A percentile compares a stretch with the other conserved stretches of the same genome.
These are phyloP conservation scores for Exophiala sp. DNA, from an alignment of 2,329 filamentous ascomycete species.

Conservation along the genomic window DNA sequence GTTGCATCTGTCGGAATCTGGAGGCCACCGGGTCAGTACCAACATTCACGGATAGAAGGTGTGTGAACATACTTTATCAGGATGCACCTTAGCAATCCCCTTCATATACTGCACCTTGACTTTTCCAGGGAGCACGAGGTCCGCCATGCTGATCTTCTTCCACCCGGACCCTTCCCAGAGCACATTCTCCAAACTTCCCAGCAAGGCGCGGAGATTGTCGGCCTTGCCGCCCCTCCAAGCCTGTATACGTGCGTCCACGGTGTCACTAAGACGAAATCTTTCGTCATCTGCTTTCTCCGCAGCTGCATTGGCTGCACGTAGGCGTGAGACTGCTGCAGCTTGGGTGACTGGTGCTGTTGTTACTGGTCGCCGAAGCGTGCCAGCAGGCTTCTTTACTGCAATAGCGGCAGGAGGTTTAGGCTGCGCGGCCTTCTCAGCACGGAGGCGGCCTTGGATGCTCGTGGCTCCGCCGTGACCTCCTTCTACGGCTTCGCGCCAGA, in stretches of 20 bases:
- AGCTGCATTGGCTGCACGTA: slow-evolving; percentile 79
- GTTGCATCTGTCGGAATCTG: slow-evolving; percentile 62
- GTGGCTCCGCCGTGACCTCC: slow-evolving; percentile 79
- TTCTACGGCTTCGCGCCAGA: slow-evolving; percentile 82
- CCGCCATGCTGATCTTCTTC: slow-evolving; percentile 95
- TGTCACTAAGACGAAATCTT: slow-evolving; percentile 82
- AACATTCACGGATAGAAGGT: not conserved
- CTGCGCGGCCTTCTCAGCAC: slow-evolving; percentile 78
- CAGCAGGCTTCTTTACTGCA: slow-evolving; percentile 31
- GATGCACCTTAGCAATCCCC: slow-evolving; percentile 96
- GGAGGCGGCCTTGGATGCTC: slow-evolving; percentile 78
- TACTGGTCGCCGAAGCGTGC: slow-evolving; percentile 43
- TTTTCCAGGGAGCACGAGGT: slow-evolving; percentile 86
- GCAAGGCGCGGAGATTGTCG: slow-evolving; percentile 82
- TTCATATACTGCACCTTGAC: slow-evolving; percentile 99
- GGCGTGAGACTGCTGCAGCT: slow-evolving; percentile 72
- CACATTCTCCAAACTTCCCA: slow-evolving; percentile 82
- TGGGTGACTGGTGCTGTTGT: slow-evolving; percentile 30
- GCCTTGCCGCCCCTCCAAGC: slow-evolving; percentile 88
- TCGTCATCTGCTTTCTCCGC: slow-evolving; percentile 87
- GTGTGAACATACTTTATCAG: slow-evolving; percentile 75
- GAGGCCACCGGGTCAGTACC: slow-evolving; percentile 10
- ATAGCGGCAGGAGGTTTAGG: slow-evolving; percentile 29
- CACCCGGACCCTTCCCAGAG: slow-evolving; percentile 90
- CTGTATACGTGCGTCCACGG: slow-evolving; percentile 73